Evolutionary conservation across 2,329 filamentous ascomycete species (phyloP), one percentile per base, ranked within the genome.

Genomic region (Aspergillus aculeatinus): DNA sequence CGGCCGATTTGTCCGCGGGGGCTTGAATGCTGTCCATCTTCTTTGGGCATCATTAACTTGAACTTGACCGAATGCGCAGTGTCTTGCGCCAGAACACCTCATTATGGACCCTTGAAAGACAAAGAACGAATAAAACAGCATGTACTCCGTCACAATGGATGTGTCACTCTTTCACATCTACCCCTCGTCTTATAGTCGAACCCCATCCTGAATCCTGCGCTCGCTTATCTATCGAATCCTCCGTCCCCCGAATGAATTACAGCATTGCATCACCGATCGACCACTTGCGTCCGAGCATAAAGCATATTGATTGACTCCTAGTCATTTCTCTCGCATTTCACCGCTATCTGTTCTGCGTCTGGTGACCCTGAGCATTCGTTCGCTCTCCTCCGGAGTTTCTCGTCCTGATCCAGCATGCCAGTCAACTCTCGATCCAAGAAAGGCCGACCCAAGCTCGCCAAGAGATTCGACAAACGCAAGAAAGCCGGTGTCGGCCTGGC

Each of bases 401-500:
- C 6, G 14, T 44, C 16, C 39, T 44, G 14, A 44, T 29, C 14
- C 39, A 44, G 14, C 39, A 44, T 44, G 39, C 39, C 39, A 16
- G 39, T 44, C 39, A 16, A 44, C 39, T 10, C 33, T 16, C 33
- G 33, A 12, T 16, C 11, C 14, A 19, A 63, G 48, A 55, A 67
- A 57, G 42, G 51, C 52, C 27, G 27, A 12, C 33, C 42, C 42
- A 19, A 27, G 19, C 42, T 35, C 27, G 27, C 16, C 53, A 55
- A 59, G 23, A 60, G 52, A 51, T 29, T 47, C 5, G 27, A 35
- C 2, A 56, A 59, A 49, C 60, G 56, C 44, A 62, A 50, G 42
- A 63, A 62, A 29, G 58, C 51, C 25, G 48, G 59, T 14, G 39
- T 61, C 12, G 63, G 51, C 25, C 61, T 58, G 19, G 47, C 54